Base-by-base conservation (phyloP, 768 basidiomycete species). In the Piloderma croceum region DNA sequence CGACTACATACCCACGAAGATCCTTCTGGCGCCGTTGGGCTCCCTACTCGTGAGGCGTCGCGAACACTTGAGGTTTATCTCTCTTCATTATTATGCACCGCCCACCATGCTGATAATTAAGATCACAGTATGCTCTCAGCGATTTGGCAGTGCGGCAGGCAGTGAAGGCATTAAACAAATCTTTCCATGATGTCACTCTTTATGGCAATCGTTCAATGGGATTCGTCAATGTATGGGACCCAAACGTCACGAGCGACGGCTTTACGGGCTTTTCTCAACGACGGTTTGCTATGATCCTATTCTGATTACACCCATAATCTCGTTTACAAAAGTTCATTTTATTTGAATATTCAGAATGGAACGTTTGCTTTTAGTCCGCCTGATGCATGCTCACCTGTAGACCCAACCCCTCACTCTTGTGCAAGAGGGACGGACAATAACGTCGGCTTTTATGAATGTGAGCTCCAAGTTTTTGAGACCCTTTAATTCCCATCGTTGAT, bases 141-240 rank as follows among this genome's bases (percentile, higher is more conserved):
- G 74, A 76, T 48, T 76, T 76, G 38, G 72, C 70, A 3, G 73
- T 75, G 17, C 70, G 71, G 17, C 71, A 74, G 56, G 71, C 73
- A n/a, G 72, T 54, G 2, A 51, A 66, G 3, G 64, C 63, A 10
- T 50, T 74, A 9, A 53, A 56, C 22, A 72, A 73, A 47, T 54
- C 65, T 1, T 29, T 48, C 11, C 57, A 41, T 17, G 70, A 72
- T 45, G 56, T 72, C 12, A 52, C 52, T 0, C 67, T 64, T 36
- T 76, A 74, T 51, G 56, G 66, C 3, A 73, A 74, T 51, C 58
- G 71, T 20, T 71, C 71, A 5, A 70, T 74, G 71, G 71, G 71
- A 44, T 73, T 73, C 48, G 60, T 70, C 21, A 72, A 72, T 42
- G 67, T 70, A 50, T 74, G 70, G 71, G 65, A 76, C 50, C 52